Evolutionary conservation across 139 green algal species (phyloP).

Genomic region (Zygnema cylindricum): DNA sequence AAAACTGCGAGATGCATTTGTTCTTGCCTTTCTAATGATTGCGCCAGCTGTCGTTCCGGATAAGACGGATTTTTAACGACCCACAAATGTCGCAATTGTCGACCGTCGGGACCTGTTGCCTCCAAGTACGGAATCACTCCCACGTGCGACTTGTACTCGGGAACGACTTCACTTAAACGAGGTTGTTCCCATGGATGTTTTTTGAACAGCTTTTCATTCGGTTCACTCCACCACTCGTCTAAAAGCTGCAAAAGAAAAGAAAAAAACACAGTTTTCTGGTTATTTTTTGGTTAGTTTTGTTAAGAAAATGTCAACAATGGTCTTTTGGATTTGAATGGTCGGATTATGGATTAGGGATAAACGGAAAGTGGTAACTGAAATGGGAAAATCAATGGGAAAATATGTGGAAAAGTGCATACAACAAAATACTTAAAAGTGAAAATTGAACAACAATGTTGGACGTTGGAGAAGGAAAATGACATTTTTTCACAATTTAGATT

Average conservation of each 20-base stretch:
- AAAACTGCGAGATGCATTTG: not conserved
- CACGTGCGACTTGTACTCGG: conserved; percentile 4
- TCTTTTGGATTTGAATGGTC: too few species aligned
- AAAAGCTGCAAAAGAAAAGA: not conserved
- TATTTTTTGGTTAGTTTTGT: too few species aligned
- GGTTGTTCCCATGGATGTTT: conserved; percentile 26
- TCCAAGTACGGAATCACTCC: conserved; percentile 29
- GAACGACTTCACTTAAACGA: not conserved
- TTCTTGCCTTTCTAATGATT: not conserved
- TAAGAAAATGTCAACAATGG: too few species aligned
- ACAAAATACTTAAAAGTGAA: too few species aligned
- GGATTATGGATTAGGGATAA: too few species aligned
- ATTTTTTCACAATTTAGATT: too few species aligned
- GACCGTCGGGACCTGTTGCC: conserved; percentile 15
- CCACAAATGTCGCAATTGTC: conserved; percentile 23
- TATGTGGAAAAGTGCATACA: too few species aligned
- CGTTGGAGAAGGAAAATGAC: too few species aligned
- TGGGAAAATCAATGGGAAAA: too few species aligned
- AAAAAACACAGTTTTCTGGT: not conserved
- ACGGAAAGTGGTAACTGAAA: too few species aligned
- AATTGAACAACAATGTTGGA: too few species aligned
- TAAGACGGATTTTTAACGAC: not conserved
- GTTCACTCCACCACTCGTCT: not conserved
- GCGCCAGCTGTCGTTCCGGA: not conserved
- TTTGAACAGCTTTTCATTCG: too few species aligned